Evolutionary conservation across 257 asterid species (phyloP).

Genomic region (Nemophila menziesii): DNA sequence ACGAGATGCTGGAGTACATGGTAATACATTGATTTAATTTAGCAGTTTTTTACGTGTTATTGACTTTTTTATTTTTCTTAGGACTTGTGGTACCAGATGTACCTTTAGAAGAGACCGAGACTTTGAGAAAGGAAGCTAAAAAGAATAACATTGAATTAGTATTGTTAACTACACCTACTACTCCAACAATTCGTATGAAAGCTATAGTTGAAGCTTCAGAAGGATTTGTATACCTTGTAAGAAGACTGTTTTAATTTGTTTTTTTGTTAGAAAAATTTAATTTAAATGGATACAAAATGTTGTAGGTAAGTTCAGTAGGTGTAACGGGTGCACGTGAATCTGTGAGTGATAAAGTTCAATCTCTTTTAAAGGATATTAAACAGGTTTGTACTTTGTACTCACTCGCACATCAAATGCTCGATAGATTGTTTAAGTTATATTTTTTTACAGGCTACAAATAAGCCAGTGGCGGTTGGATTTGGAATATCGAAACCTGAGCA

Average conservation of each 20-base stretch:
- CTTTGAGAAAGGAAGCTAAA: conserved; percentile 69
- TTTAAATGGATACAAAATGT: background rate
- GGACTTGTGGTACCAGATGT: conserved; percentile 91
- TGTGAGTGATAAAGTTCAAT: conserved; percentile 52
- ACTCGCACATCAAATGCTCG: too few relatives aligned
- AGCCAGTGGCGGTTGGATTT: conserved; percentile 87
- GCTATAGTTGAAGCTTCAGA: conserved; percentile 70
- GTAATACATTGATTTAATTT: too few relatives aligned
- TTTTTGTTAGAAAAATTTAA: too few relatives aligned
- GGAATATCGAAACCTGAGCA: conserved; percentile 88
- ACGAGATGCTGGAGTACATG: conserved; percentile 64
- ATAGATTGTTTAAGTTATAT: too few relatives aligned
- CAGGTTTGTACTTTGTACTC: too few relatives aligned
- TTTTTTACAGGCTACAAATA: conserved; percentile 43
- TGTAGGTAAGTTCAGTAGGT: conserved; percentile 76
- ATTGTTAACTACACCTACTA: conserved; percentile 80
- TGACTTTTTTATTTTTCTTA: too few relatives aligned
- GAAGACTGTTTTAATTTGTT: conserved; percentile 17
- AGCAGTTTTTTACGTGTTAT: too few relatives aligned
- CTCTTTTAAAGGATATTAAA: conserved; percentile 64
- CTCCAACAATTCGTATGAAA: conserved; percentile 65
- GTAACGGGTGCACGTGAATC: conserved; percentile 83
- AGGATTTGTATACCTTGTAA: conserved; percentile 86
- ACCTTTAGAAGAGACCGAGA: conserved; percentile 79
- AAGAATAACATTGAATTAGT: conserved; percentile 66